Evolutionary conservation across 441 rosid genomes (phyloP).

Genomic region (Jatropha podagrica): DNA sequence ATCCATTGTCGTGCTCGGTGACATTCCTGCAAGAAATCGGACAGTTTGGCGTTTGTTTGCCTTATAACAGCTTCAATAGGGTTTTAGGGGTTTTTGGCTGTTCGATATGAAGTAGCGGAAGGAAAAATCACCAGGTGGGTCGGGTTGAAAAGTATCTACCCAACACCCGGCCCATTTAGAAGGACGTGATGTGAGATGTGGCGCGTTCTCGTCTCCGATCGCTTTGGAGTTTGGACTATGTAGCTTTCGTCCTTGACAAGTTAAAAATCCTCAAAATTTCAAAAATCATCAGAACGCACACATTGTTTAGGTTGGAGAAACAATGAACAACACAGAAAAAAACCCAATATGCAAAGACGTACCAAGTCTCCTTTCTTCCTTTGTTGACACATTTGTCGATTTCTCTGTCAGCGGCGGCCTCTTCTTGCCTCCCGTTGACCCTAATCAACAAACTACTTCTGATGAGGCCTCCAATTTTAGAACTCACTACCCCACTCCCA

Average conservation of each 20-base stretch:
- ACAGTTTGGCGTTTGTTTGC: background rate
- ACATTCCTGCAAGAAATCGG: background rate
- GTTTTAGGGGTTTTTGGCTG: slow-evolving; percentile 6
- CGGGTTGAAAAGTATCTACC: slow-evolving; percentile 3
- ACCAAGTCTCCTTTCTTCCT: slow-evolving; percentile 59
- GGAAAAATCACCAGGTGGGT: background rate
- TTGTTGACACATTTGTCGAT: slow-evolving; percentile 80
- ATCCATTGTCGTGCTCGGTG: slow-evolving; percentile 37
- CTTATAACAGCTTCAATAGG: background rate
- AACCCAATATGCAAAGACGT: slow-evolving; percentile 40
- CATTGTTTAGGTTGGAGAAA: background rate
- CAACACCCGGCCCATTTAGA: background rate
- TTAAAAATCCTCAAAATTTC: background rate
- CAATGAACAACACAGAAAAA: slow-evolving; percentile 5
- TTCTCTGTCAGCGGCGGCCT: slow-evolving; percentile 60
- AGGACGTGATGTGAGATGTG: background rate
- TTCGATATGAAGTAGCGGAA: background rate
- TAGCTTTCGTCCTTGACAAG: background rate
- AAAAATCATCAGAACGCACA: background rate
- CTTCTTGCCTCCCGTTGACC: slow-evolving; percentile 44
- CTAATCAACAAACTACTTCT: slow-evolving; percentile 20
- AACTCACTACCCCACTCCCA: slow-evolving; percentile 44
- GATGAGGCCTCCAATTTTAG: slow-evolving; percentile 16
- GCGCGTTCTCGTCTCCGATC: background rate
- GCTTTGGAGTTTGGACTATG: too few species aligned